These are phyloP conservation scores for Asterophora lycoperdoides DNA, from an alignment of 768 basidiomycete genomes.

Conservation along the genomic window DNA sequence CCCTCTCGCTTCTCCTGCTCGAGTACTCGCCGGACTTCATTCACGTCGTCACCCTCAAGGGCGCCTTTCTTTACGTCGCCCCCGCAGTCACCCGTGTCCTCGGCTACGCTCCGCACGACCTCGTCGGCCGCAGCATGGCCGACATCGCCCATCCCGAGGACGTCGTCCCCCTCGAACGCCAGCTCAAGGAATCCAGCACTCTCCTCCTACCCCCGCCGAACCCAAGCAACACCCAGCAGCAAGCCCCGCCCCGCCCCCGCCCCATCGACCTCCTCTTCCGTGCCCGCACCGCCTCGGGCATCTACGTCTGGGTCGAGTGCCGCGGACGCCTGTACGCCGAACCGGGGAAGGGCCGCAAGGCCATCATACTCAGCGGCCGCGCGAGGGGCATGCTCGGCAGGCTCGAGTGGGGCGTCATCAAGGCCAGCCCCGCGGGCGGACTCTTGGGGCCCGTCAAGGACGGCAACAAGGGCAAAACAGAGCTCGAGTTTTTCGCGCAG, in stretches of 20 bases:
- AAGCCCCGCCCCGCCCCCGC: slow-evolving; percentile 31
- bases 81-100: slow-evolving; percentile 74
- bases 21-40: slow-evolving; percentile 73
- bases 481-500: slow-evolving; percentile 52
- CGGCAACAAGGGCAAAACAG: no score
- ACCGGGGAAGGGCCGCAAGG: slow-evolving; percentile 91
- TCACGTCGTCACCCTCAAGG: slow-evolving; percentile 89
- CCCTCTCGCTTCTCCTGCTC: slow-evolving; percentile 57
- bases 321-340: slow-evolving; percentile 88
- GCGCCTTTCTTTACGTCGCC: slow-evolving; percentile 82
- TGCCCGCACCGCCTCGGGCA: slow-evolving; percentile 58
- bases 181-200: slow-evolving; percentile 72
- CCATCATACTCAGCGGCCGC: slow-evolving; percentile 86
- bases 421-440: slow-evolving; percentile 42
- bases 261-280: slow-evolving; percentile 84
- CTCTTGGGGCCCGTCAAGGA: slow-evolving; percentile 17
- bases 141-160: slow-evolving; percentile 90
- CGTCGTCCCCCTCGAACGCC: slow-evolving; percentile 84
- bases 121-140: slow-evolving; percentile 71
- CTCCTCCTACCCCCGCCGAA: slow-evolving; percentile 14
- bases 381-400: slow-evolving; percentile 62
- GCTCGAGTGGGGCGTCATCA: slow-evolving; percentile 51
- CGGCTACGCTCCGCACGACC: slow-evolving; percentile 82
- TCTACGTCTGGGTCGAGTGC: slow-evolving; percentile 87
- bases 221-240: neutral